Evolutionary conservation across 768 basidiomycete species (phyloP).

Genomic region (Erythrobasidium yunnanense): DNA sequence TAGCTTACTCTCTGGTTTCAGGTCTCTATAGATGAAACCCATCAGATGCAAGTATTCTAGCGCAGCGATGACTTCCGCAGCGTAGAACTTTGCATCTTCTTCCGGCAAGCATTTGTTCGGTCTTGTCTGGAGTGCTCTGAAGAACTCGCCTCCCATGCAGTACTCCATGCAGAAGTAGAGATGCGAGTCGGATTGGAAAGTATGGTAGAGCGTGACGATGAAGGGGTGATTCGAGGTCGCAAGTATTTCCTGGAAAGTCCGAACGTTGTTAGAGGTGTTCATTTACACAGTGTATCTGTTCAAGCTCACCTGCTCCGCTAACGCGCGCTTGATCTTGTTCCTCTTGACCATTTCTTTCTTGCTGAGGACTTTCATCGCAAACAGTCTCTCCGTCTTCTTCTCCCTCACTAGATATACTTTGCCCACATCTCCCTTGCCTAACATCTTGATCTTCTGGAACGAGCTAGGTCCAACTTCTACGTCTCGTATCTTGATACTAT

Average conservation of each 20-base stretch:
- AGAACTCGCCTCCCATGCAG: slow-evolving; percentile 99
- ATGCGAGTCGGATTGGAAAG: slow-evolving; percentile 95
- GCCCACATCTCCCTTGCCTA: slow-evolving; percentile 98
- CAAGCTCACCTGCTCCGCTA: slow-evolving; percentile 70
- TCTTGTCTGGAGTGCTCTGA: slow-evolving; percentile 86
- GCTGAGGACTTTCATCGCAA: slow-evolving; percentile 98
- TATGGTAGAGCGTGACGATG: slow-evolving; percentile 97
- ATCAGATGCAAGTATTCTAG: slow-evolving; percentile 97
- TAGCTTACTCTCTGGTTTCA: slow-evolving; percentile 95
- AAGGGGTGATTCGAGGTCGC: slow-evolving; percentile 98
- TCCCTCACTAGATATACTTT: slow-evolving; percentile 96
- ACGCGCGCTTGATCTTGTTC: slow-evolving; percentile 96
- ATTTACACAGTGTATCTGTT: neutral
- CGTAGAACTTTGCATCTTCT: slow-evolving; percentile 92
- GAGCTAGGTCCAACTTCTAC: slow-evolving; percentile 89
- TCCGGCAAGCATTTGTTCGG: slow-evolving; percentile 95
- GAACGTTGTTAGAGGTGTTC: neutral
- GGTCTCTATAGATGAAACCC: slow-evolving; percentile 98
- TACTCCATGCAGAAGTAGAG: slow-evolving; percentile 99
- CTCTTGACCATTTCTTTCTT: slow-evolving; percentile 99
- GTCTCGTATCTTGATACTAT: slow-evolving; percentile 74
- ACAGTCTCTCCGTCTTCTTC: slow-evolving; percentile 92
- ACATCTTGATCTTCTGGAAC: slow-evolving; percentile 91
- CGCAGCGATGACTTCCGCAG: slow-evolving; percentile 94
- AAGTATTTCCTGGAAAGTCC: slow-evolving; percentile 58